A percentile compares a stretch with the other conserved stretches of the same genome.
Evolutionary conservation across 352 stramenopile genomes (phyloP).

Genomic region (Pythium folliculosum): DNA sequence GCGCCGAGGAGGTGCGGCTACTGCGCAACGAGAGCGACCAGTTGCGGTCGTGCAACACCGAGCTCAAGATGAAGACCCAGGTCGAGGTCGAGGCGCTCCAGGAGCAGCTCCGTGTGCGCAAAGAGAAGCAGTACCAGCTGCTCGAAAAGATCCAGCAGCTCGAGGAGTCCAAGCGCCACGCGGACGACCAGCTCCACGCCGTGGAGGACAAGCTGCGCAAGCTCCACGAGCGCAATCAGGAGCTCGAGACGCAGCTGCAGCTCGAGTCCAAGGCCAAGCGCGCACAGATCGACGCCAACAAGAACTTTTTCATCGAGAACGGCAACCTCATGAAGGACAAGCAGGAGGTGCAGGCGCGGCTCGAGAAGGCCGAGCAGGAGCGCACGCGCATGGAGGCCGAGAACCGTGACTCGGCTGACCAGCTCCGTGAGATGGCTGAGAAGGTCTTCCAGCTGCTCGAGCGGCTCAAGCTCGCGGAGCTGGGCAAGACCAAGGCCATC

Average conservation of each 20-base stretch:
- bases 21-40: slow-evolving; percentile 89
- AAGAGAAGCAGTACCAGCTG: slow-evolving; percentile 98
- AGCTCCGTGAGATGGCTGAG: slow-evolving; percentile 96
- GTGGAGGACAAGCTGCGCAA: slow-evolving; percentile 92
- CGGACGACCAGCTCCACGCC: slow-evolving; percentile 88
- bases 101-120: slow-evolving; percentile 94
- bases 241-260: slow-evolving; percentile 95
- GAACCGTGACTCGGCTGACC: slow-evolving; percentile 93
- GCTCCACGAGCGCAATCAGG: slow-evolving; percentile 86
- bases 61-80: slow-evolving; percentile 94
- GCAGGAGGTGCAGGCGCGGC: slow-evolving; percentile 74
- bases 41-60: slow-evolving; percentile 91
- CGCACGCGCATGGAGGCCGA: slow-evolving; percentile 94
- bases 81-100: slow-evolving; percentile 95
- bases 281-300: slow-evolving; percentile 92
- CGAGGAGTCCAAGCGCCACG: slow-evolving; percentile 92
- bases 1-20: slow-evolving; percentile 93
- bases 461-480: slow-evolving; percentile 93
- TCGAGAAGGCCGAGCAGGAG: slow-evolving; percentile 92
- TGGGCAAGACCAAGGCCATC: slow-evolving; percentile 96
- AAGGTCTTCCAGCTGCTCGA: slow-evolving; percentile 97
- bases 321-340: slow-evolving; percentile 77
- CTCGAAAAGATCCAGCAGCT: slow-evolving; percentile 96
- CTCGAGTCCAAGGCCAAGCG: slow-evolving; percentile 93
- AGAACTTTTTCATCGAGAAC: slow-evolving; percentile 89